These are phyloP conservation scores for Groenewaldozyma salmanticensis DNA, from an alignment of 805 yeast species.

Conservation along the genomic window DNA sequence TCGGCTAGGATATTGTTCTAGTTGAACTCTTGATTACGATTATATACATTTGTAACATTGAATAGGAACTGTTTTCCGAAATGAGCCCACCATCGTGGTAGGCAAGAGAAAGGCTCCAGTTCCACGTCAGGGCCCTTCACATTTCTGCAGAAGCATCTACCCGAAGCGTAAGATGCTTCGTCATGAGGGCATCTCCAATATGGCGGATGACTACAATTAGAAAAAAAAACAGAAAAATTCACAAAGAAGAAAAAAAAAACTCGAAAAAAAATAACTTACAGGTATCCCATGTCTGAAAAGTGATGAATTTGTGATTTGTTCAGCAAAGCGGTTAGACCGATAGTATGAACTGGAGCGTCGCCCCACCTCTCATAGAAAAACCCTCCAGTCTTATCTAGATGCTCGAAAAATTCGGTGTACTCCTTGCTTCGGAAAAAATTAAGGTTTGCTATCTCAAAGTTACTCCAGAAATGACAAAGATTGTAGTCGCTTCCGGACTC, in stretches of 20 bases:
- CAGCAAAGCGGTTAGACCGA: slow-evolving; percentile 54
- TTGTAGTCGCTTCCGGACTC: slow-evolving; percentile 57
- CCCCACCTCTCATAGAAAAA: slow-evolving; percentile 94
- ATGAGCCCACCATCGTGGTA: slow-evolving; percentile 30
- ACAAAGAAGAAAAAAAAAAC: neutral
- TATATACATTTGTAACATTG: slow-evolving; percentile 15
- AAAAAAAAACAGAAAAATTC: neutral
- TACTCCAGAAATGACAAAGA: slow-evolving; percentile 81
- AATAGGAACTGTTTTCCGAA: slow-evolving; percentile 25
- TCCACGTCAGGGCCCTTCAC: slow-evolving; percentile 27
- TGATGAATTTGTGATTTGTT: slow-evolving; percentile 56
- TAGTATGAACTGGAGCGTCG: slow-evolving; percentile 83
- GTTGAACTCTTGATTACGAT: slow-evolving; percentile 2
- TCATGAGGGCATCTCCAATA: slow-evolving; percentile 37
- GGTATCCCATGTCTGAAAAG: slow-evolving; percentile 75
- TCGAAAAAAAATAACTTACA: slow-evolving; percentile 9
- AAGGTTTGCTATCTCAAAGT: slow-evolving; percentile 72
- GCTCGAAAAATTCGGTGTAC: slow-evolving; percentile 56
- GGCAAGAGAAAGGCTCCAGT: slow-evolving; percentile 26
- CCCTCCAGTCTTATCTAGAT: slow-evolving; percentile 64
- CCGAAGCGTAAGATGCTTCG: slow-evolving; percentile 23
- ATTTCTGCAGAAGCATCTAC: slow-evolving; percentile 29
- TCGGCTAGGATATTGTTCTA: slow-evolving; percentile 10
- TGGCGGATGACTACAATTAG: slow-evolving; percentile 43
- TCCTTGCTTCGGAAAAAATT: slow-evolving; percentile 65